Percentiles rank a stretch among this genome's conserved stretches.
Conservation (phyloP, 202 grass and related monocot species). For the Saccharum hybrid region DNA sequence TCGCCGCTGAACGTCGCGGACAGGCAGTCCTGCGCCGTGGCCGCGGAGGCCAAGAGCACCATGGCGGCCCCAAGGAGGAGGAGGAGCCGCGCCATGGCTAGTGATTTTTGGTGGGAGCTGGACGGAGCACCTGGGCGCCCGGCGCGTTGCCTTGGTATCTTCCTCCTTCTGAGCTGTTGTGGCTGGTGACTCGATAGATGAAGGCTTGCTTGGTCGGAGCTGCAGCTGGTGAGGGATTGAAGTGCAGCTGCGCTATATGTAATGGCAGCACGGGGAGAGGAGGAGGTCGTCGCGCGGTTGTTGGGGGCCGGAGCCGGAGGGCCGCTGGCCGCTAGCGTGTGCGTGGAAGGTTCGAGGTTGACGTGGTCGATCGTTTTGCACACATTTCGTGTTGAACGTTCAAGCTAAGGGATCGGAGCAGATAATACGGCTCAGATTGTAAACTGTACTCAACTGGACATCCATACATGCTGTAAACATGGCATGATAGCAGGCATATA, state of each 20-base stretch:
- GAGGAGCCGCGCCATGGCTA: not conserved
- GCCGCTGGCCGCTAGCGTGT: not conserved
- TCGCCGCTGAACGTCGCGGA: conserved; percentile 51
- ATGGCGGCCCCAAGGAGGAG: conserved; percentile 18
- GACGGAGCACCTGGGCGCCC: not conserved
- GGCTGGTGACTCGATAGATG: not conserved
- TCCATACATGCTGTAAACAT: not conserved
- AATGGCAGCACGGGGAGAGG: not conserved
- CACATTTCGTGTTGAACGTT: conserved; percentile 11
- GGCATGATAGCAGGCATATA: too few relatives aligned
- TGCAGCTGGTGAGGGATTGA: not conserved
- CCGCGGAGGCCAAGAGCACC: conserved; percentile 33
- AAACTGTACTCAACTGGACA: not conserved
- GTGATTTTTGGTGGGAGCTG: not conserved
- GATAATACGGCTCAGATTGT: not conserved
- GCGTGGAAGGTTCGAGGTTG: conserved; percentile 31
- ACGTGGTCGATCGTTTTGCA: conserved; percentile 6
- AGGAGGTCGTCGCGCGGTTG: conserved; percentile 32
- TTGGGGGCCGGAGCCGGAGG: not conserved
- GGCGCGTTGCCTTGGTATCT: too few relatives aligned
- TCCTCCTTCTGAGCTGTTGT: too few relatives aligned
- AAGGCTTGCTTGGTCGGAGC: not conserved
- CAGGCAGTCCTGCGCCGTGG: conserved; percentile 60
- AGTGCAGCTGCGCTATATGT: conserved; percentile 23
- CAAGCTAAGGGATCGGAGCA: not conserved